A percentile compares a stretch with the other conserved stretches of the same genome.
Conservation (phyloP, 2,329 filamentous ascomycete genomes). For the Botrytis fragariae region DNA sequence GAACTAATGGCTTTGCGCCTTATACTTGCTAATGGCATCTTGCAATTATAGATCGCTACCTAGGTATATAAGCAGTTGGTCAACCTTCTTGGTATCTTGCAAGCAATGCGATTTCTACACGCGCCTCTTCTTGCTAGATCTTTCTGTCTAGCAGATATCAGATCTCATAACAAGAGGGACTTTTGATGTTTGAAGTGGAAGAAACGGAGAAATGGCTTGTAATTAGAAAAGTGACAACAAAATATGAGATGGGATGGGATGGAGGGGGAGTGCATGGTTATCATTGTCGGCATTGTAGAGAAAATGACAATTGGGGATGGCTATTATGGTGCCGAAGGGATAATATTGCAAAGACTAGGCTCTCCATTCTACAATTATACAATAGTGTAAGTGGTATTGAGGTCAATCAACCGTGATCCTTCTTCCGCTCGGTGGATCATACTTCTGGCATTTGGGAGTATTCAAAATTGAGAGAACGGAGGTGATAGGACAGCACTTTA, state of each 20-base stretch:
- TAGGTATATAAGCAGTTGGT: not conserved
- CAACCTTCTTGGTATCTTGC: not conserved
- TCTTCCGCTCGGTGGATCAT: not conserved
- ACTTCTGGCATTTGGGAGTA: not conserved
- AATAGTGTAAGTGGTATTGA: not conserved
- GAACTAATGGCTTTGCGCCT: not conserved
- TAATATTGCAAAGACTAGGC: not conserved
- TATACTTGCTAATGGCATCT: not conserved
- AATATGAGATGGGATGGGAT: not conserved
- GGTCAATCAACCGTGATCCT: not conserved
- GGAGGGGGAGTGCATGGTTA: not conserved
- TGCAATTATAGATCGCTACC: no score
- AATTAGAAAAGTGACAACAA: not conserved
- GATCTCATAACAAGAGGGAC: not conserved
- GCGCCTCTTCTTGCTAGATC: not conserved
- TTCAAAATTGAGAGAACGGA: not conserved
- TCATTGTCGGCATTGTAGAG: not conserved
- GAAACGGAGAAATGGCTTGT: not conserved
- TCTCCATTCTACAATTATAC: not conserved
- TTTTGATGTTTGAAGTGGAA: no score
- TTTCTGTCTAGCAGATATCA: rapidly evolving
- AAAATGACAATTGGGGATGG: not conserved
- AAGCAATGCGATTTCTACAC: not conserved
- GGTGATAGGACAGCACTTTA: not conserved
- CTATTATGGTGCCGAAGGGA: not conserved